phyloP scores from a whole-genome alignment of 179 eudicot genomes.

The Beta lomatogona region DNA sequence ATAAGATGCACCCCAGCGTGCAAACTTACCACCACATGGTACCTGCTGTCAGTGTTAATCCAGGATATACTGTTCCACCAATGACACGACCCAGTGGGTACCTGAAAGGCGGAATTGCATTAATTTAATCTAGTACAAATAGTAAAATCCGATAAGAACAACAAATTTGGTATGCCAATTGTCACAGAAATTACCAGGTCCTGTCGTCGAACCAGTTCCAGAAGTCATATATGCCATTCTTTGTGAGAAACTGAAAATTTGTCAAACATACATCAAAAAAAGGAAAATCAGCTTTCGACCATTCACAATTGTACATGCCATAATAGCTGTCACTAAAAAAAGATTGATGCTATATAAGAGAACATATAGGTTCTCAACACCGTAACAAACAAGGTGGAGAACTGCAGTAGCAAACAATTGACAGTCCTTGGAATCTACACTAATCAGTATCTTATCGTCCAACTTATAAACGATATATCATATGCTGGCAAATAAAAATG shows the following conservation, averaged over 20 bases:
- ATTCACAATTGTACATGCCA: neutral
- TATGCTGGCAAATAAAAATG: neutral
- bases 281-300: conserved; percentile 8
- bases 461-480: neutral
- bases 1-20: conserved; percentile 2
- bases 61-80: conserved; percentile 99
- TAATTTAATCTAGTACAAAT: neutral
- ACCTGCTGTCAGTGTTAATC: conserved; percentile 94
- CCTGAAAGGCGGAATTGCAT: conserved; percentile 45
- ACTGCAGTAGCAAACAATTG: neutral
- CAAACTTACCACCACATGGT: conserved; percentile 89
- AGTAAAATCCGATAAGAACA: neutral
- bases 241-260: conserved; percentile 76
- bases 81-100: conserved; percentile 98
- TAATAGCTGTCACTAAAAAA: neutral
- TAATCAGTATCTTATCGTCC: neutral
- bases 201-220: conserved; percentile 99
- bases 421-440: neutral
- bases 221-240: conserved; percentile 94
- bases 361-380: neutral
- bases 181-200: conserved; percentile 70
- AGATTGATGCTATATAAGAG: neutral
- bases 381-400: neutral
- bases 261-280: conserved; percentile 15
- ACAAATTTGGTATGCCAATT: conserved; percentile 1